Percentiles rank a stretch among this genome's conserved stretches.
Conservation (phyloP, 352 stramenopile species). For the Phytophthora cactorum region DNA sequence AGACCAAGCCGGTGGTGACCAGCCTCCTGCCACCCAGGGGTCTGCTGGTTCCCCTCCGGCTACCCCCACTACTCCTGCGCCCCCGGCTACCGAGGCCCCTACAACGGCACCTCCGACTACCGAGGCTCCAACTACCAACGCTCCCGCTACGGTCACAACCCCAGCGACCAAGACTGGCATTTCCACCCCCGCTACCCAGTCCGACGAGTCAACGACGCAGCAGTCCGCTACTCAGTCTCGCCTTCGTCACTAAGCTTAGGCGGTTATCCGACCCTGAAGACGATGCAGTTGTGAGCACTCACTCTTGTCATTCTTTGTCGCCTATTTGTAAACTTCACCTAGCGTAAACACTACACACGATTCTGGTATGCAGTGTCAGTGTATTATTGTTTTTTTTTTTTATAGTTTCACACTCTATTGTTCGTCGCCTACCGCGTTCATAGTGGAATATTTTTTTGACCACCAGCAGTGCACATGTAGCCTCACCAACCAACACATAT, state of each 20-base stretch:
- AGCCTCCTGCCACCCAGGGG: constrained; percentile 3
- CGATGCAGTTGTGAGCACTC: not conserved
- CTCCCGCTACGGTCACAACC: not conserved
- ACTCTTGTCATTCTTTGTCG: not conserved
- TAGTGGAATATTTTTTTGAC: too few relatives aligned
- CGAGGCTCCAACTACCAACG: constrained; percentile 5
- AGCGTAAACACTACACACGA: too few relatives aligned
- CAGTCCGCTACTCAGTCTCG: constrained; percentile 3
- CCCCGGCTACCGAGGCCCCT: constrained; percentile 3
- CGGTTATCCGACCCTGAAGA: not conserved
- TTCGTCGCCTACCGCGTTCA: too few relatives aligned
- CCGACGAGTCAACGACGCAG: constrained; percentile 21
- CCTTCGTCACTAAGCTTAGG: constrained; percentile 19
- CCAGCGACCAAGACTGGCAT: constrained; percentile 19
- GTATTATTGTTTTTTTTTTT: too few relatives aligned
- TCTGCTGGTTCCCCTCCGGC: constrained; percentile 11
- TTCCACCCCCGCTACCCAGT: constrained; percentile 14
- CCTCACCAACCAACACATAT: too few relatives aligned
- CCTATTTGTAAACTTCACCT: not conserved
- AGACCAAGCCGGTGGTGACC: constrained; percentile 7
- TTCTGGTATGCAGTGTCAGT: too few relatives aligned
- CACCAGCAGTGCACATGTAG: too few relatives aligned
- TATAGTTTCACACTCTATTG: not conserved
- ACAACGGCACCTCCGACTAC: constrained; percentile 1
- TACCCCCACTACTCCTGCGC: not conserved